Evolutionary conservation across 345 rosid species (phyloP), one percentile per base, ranked within the genome.

Genomic region (Gynandropsis gynandra): DNA sequence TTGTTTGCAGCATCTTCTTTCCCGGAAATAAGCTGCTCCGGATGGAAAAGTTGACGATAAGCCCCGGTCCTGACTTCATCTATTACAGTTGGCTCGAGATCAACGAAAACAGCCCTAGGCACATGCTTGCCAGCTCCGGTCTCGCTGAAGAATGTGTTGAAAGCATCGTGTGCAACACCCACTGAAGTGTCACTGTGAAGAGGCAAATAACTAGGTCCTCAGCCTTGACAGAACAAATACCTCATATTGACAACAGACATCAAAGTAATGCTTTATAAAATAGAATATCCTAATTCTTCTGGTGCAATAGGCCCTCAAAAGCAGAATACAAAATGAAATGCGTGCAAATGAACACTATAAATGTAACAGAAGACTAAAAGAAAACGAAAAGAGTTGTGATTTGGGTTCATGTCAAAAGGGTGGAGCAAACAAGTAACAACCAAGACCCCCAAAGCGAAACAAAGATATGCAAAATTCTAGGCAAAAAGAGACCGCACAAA

Each of bases 1-100:
- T 87, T 83, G 69, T 83, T 87, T 24, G 96, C 96, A 44, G 93
- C 87, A 56, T 87, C 96, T 71, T 87, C 96, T 73, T 87, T 87
- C 66, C 93, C 87, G 29, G 93, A 81, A 50, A 87, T 87, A 74
- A 87, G 93, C 58, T 87, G 96, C 74, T 87, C 93, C 2, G 93
- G 96, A 56, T 87, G 96, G 59, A 87, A 87, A 63, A 87, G 89
- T 57, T 87, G 96, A 29, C 93, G 74, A 57, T 79, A 87, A 13
- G 67, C 10, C 48, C 96, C 96, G 13, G 78, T 58, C 70, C 89
- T 76, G 57, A 83, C 80, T 72, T 87, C 96, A 59, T 87, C 96
- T 1, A 87, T 83, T 37, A 87, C 93, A 44, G 89, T 77, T 16
- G 96, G 96, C 61, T 87, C 96, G 10, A 87, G 78, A 71, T 83